Percentiles rank a stretch among this genome's conserved stretches.
phyloP scores from a whole-genome alignment of 495 filamentous ascomycete species.

The Aspergillus asperescens region DNA sequence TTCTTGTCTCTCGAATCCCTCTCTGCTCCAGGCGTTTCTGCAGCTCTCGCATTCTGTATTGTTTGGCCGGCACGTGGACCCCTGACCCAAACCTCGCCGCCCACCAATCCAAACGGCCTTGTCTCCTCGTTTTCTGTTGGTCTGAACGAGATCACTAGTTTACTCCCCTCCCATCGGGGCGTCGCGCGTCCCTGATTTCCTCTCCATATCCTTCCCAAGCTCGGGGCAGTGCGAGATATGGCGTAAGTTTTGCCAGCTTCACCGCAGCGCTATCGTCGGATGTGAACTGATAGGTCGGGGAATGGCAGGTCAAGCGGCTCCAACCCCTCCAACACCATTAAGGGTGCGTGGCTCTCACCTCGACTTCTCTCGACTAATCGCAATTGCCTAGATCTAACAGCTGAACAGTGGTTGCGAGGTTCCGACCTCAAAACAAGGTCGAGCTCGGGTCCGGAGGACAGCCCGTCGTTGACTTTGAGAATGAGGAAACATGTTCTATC shows the following conservation, averaged over 20 bases:
- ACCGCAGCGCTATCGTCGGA: slow-evolving; percentile 4
- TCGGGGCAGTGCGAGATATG: slow-evolving; percentile 33
- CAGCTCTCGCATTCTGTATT: slow-evolving; percentile 10
- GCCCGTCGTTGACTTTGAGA: slow-evolving; percentile 82
- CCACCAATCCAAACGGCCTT: slow-evolving; percentile 12
- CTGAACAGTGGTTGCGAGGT: slow-evolving; percentile 79
- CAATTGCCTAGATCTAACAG: slow-evolving; percentile 9
- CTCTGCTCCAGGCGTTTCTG: slow-evolving; percentile 4
- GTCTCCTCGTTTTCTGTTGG: slow-evolving; percentile 9
- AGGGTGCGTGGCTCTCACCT: slow-evolving; percentile 48
- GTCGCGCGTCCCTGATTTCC: slow-evolving; percentile 7
- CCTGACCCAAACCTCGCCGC: slow-evolving; percentile 28
- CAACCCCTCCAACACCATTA: slow-evolving; percentile 62
- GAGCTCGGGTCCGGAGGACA: slow-evolving; percentile 86
- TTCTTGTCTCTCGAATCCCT: neutral
- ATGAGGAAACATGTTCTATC: slow-evolving; percentile 82
- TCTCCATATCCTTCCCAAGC: slow-evolving; percentile 1
- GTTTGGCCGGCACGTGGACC: slow-evolving; percentile 25
- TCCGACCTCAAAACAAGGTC: slow-evolving; percentile 91
- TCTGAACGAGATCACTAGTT: slow-evolving; percentile 15
- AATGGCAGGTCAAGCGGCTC: slow-evolving; percentile 36
- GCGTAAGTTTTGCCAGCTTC: slow-evolving; percentile 37
- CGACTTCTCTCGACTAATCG: neutral
- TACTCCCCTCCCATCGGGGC: slow-evolving; percentile 30
- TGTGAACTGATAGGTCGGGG: slow-evolving; percentile 20